Percentiles rank a stretch among this genome's conserved stretches.
These are phyloP conservation scores for Ustilago cynodontis DNA, from an alignment of 1,284 basidiomycete species.

Conservation along the genomic window DNA sequence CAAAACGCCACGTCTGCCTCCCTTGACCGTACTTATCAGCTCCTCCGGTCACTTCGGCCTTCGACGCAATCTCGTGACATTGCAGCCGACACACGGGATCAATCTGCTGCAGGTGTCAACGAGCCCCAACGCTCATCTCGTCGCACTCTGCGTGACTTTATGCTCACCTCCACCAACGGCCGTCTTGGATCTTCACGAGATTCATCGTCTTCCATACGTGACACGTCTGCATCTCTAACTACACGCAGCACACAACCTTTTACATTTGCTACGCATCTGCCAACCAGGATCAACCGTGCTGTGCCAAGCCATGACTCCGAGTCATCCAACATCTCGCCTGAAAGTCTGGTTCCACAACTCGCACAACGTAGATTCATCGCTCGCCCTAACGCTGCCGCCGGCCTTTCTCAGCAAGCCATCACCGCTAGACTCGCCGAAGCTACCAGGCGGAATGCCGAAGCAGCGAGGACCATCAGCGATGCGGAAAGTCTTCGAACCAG, in stretches of 20 bases:
- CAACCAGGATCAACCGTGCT: neutral
- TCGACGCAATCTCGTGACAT: neutral
- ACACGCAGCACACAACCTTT: neutral
- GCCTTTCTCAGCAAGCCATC: constrained; percentile 21
- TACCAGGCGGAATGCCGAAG: constrained; percentile 34
- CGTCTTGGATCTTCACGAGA: neutral
- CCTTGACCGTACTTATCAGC: constrained; percentile 27
- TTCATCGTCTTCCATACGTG: neutral
- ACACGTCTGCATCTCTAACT: neutral
- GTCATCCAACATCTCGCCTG: neutral
- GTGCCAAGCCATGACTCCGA: neutral
- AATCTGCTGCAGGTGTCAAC: neutral
- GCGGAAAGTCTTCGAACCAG: constrained; percentile 36
- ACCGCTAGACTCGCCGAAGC: constrained; percentile 27
- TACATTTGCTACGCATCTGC: neutral
- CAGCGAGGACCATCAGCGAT: constrained; percentile 33
- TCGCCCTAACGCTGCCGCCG: constrained; percentile 2
- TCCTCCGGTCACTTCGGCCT: constrained; percentile 23
- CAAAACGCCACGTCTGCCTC: neutral
- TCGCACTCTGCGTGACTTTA: constrained; percentile 15
- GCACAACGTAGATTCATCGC: constrained; percentile 1
- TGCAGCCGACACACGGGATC: neutral
- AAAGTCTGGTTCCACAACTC: constrained; percentile 1
- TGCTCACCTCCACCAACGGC: constrained; percentile 7
- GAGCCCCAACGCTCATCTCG: neutral